Evolutionary conservation across 1,284 basidiomycete species (phyloP), one percentile per base, ranked within the genome.

Genomic region (Cerrena zonata): DNA sequence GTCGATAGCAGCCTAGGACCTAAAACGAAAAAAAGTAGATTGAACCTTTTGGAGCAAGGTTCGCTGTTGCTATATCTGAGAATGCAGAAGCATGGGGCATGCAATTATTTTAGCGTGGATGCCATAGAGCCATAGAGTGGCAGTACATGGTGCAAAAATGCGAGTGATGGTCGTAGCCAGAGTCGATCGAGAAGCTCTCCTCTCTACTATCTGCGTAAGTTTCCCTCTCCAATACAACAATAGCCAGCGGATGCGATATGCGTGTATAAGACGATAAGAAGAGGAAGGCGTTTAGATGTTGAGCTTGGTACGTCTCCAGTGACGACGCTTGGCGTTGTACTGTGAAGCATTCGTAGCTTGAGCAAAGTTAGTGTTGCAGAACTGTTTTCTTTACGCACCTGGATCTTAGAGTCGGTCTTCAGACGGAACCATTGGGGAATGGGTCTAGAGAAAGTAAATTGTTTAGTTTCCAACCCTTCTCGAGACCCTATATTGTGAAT

Each of bases 391-490:
- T 19, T 18, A 64, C 85, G 69, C 69, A 93, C 90, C 73, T 92
- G 90, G 66, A 94, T 94, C 76, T 93, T 94, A 58, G 84, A 90
- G 72, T 93, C 94, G 62, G 91, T 88, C 83, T 96, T 97, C 60
- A 97, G 79, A 64, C 94, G 91, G 85, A 94, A 97, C 94, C 94
- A 98, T 68, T 95, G 92, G 58, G 94, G 94, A 58, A 98, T 95
- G 60, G 94, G 94, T 68, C 90, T 91, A 53, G 25, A n/a, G n/a
- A 56, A 45, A 56, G 40, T 36, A 27, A n/a, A 12, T 44, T 42
- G 13, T 45, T 53, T n/a, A 42, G 26, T 21, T 24, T 52, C 43
- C 30, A 43, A 40, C 26, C 12, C 40, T 42, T 49, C 40, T 38
- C 40, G 19, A 25, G 18, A n/a, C n/a, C 27, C 47, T 47, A 45